phyloP scores from a whole-genome alignment of 169 alveolate genomes.

The Plasmodium adleri region DNA sequence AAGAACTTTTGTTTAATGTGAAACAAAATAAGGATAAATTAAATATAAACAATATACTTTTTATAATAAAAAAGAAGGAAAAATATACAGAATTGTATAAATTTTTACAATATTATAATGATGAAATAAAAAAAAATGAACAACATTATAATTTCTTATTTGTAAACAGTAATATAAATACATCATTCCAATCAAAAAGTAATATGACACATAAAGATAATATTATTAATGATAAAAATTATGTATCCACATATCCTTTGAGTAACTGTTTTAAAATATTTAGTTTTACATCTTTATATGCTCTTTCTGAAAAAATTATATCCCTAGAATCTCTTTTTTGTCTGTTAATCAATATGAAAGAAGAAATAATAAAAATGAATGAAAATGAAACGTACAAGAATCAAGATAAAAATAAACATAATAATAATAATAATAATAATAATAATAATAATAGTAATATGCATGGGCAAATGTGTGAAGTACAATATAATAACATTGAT shows the following conservation, averaged over 20 bases:
- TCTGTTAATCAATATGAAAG: slow-evolving; percentile 49
- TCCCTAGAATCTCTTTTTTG: slow-evolving; percentile 58
- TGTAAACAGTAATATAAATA: slow-evolving; percentile 10
- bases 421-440: background rate
- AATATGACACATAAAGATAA: slow-evolving; percentile 1
- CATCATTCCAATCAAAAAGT: slow-evolving; percentile 3
- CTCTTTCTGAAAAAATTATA: slow-evolving; percentile 65
- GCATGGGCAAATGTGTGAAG: too few relatives aligned
- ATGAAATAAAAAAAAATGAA: slow-evolving; percentile 34
- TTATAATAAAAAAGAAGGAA: slow-evolving; percentile 69
- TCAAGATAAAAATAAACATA: background rate
- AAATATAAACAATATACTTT: slow-evolving; percentile 40
- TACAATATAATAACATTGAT: too few relatives aligned
- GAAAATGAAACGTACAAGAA: background rate
- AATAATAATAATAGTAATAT: background rate
- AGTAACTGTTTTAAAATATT: slow-evolving; percentile 42
- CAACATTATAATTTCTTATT: slow-evolving; percentile 12
- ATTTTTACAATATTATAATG: slow-evolving; percentile 34
- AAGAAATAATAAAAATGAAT: slow-evolving; percentile 20
- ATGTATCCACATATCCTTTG: background rate
- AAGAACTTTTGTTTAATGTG: slow-evolving; percentile 46
- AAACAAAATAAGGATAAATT: slow-evolving; percentile 23
- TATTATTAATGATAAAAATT: background rate
- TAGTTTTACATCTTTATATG: slow-evolving; percentile 49
- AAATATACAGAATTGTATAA: slow-evolving; percentile 33